phyloP scores from a whole-genome alignment of 106 monocot species.

The Dioscorea zingiberensis region DNA sequence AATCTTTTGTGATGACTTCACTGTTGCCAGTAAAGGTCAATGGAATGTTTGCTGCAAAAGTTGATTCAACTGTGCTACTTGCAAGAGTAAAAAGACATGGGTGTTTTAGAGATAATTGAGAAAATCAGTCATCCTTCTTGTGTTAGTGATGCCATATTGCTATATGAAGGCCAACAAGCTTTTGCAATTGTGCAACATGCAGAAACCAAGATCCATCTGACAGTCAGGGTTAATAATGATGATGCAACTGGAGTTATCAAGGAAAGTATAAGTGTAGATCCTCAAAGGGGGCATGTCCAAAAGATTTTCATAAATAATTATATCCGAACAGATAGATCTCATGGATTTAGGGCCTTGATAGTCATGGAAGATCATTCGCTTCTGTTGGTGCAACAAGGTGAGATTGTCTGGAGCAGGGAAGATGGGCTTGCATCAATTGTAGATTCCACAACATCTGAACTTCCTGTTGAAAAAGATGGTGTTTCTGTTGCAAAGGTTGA shows the following conservation, averaged over 20 bases:
- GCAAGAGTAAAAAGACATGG: slow-evolving; percentile 38
- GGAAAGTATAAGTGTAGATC: slow-evolving; percentile 60
- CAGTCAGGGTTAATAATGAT: slow-evolving; percentile 50
- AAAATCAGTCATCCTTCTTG: slow-evolving; percentile 36
- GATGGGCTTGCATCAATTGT: slow-evolving; percentile 96
- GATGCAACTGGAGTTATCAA: slow-evolving; percentile 29
- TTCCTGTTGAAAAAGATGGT: slow-evolving; percentile 89
- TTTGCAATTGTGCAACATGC: slow-evolving; percentile 59
- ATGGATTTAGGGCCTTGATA: slow-evolving; percentile 90
- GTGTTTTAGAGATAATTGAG: slow-evolving; percentile 48
- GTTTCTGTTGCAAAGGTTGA: slow-evolving; percentile 95
- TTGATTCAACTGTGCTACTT: slow-evolving; percentile 32
- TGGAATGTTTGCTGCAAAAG: slow-evolving; percentile 59
- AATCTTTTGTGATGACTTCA: slow-evolving; percentile 37
- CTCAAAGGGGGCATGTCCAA: slow-evolving; percentile 51
- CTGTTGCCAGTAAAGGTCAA: slow-evolving; percentile 47
- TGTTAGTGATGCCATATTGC: slow-evolving; percentile 61
- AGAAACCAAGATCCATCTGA: slow-evolving; percentile 40
- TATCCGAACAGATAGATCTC: slow-evolving; percentile 75
- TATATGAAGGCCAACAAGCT: slow-evolving; percentile 61
- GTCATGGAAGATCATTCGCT: slow-evolving; percentile 97
- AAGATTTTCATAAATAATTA: slow-evolving; percentile 96
- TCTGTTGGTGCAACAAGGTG: slow-evolving; percentile 83
- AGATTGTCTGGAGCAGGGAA: slow-evolving; percentile 92
- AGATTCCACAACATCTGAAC: slow-evolving; percentile 76